Evolutionary conservation across 371 early-diverging fungal species (phyloP), one percentile per base, ranked within the genome.

Genomic region (Lichtheimia ramosa): DNA sequence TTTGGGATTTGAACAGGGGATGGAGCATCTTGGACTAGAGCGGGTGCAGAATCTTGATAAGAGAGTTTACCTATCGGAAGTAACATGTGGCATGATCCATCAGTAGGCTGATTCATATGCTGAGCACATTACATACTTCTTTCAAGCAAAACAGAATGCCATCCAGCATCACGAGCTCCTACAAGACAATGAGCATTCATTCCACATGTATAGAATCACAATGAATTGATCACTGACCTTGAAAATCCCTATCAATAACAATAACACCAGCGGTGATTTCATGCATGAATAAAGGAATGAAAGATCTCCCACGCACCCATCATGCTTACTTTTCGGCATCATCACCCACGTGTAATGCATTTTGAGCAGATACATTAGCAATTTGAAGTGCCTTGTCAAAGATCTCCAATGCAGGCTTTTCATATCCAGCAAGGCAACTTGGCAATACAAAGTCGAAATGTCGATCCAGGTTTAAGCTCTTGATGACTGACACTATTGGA

Each of bases 371-470:
- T 40, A 68, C 66, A 12, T 50, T 62, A n/a, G 48, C 66, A 5
- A 69, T 13, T 15, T 56, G 46, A 13, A 73, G 58, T 1, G 81
- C 81, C 16, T 62, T 46, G 16, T 81, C 66, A 61, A 75, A 81
- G n/a, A 81, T 72, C 10, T 28, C 49, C 24, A 54, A 54, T 21
- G 53, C 64, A 10, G 81, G 81, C 23, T 81, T 81, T 54, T 77
- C 77, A 48, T 58, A 61, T 5, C 69, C 69, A 0, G 65, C 72
- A 14, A 65, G 23, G 12, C 68, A 58, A 40, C 79, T 75, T 13
- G 73, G 66, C 24, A 75, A 28, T 0, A 75, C 64, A 60, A 79
- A 75, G 56, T 79, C 79, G 55, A 79, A 70, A 43, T 77, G 74
- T 23, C 57, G 48, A n/a, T 61, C 59, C 28, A 81, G 54, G 27